A percentile compares a stretch with the other conserved stretches of the same genome.
These are phyloP conservation scores for Starmerella vitae DNA, from an alignment of 805 yeast genomes.

Conservation along the genomic window DNA sequence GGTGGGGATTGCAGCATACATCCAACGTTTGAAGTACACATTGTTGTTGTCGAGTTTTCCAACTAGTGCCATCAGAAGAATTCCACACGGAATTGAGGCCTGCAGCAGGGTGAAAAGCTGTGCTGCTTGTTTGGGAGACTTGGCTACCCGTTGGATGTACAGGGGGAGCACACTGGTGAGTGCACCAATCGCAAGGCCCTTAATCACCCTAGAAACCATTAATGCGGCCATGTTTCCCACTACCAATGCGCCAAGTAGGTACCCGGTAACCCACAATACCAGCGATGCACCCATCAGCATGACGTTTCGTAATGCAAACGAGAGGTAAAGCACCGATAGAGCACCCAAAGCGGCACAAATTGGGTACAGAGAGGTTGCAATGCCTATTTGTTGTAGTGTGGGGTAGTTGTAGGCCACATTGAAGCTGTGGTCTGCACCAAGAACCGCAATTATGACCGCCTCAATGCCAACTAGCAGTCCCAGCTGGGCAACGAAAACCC, in stretches of 20 bases:
- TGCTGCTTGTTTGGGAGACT: slow-evolving; percentile 10
- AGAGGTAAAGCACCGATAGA: slow-evolving; percentile 7
- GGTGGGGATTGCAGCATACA: slow-evolving; percentile 16
- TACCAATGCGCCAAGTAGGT: slow-evolving; percentile 12
- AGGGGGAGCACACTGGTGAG: slow-evolving; percentile 18
- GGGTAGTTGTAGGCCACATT: slow-evolving; percentile 15
- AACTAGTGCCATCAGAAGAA: slow-evolving; percentile 17
- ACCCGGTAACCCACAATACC: slow-evolving; percentile 18
- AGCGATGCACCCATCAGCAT: slow-evolving; percentile 8
- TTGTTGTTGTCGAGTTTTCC: slow-evolving; percentile 7
- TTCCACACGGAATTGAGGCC: slow-evolving; percentile 20
- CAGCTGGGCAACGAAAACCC: slow-evolving; percentile 14
- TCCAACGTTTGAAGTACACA: slow-evolving; percentile 14
- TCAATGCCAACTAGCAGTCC: slow-evolving; percentile 22
- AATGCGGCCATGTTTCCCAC: slow-evolving; percentile 14
- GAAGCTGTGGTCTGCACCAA: slow-evolving; percentile 14
- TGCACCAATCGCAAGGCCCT: slow-evolving; percentile 19
- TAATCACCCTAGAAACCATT: slow-evolving; percentile 14
- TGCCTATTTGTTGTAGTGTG: slow-evolving; percentile 11
- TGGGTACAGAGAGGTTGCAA: slow-evolving; percentile 19
- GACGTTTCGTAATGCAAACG: neutral
- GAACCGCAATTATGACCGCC: slow-evolving; percentile 19
- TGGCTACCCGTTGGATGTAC: slow-evolving; percentile 12
- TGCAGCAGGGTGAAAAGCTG: slow-evolving; percentile 18
- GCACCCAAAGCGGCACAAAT: slow-evolving; percentile 20